Conservation (phyloP, 805 yeast genomes). For the Debaryomyces hansenii region DNA sequence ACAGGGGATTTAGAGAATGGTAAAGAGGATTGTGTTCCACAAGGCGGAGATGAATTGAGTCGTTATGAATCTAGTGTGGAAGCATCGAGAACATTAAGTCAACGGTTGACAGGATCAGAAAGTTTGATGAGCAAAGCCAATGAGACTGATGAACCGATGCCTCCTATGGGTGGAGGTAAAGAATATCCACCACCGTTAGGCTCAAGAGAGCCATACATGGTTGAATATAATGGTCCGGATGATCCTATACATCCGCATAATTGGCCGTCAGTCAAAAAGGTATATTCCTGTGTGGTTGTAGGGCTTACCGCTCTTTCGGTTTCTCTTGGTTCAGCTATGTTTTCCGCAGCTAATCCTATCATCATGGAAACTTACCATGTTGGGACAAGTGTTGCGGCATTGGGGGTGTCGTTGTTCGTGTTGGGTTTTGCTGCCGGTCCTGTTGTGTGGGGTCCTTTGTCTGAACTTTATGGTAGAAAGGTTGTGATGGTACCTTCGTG, state of each 20-base stretch:
- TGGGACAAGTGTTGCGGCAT: slow-evolving; percentile 59
- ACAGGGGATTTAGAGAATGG: slow-evolving; percentile 4
- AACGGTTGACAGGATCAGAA: slow-evolving; percentile 21
- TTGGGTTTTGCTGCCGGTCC: slow-evolving; percentile 90
- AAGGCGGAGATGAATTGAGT: slow-evolving; percentile 14
- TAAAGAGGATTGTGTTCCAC: slow-evolving; percentile 6
- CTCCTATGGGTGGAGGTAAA: slow-evolving; percentile 17
- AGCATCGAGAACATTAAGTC: slow-evolving; percentile 16
- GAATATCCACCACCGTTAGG: slow-evolving; percentile 13
- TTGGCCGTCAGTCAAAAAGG: slow-evolving; percentile 34
- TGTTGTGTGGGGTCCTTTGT: slow-evolving; percentile 77
- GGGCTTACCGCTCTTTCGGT: slow-evolving; percentile 40
- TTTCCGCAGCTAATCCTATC: slow-evolving; percentile 55
- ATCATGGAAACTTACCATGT: slow-evolving; percentile 54
- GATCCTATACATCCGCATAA: slow-evolving; percentile 28
- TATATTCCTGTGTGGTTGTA: slow-evolving; percentile 22
- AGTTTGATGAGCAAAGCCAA: slow-evolving; percentile 18
- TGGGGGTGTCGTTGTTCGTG: slow-evolving; percentile 75
- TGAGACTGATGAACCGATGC: slow-evolving; percentile 21
- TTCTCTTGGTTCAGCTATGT: slow-evolving; percentile 64
- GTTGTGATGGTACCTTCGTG: slow-evolving; percentile 53
- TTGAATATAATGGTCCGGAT: slow-evolving; percentile 14
- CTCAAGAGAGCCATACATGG: slow-evolving; percentile 10
- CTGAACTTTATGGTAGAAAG: slow-evolving; percentile 77
- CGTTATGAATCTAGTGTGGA: slow-evolving; percentile 17